A percentile compares a stretch with the other conserved stretches of the same genome.
Conservation (phyloP, 805 yeast genomes). For the Pichia exigua region DNA sequence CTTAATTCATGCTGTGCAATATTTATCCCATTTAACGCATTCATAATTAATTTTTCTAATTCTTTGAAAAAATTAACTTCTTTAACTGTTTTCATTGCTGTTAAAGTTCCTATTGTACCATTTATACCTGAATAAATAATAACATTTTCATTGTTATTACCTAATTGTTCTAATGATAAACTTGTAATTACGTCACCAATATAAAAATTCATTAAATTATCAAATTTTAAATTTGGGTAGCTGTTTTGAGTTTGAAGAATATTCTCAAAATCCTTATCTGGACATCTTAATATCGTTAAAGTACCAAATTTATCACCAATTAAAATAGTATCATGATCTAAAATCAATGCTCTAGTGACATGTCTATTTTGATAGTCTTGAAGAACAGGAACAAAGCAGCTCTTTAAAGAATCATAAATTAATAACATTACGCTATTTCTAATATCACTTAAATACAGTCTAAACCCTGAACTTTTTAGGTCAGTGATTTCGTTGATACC, state of each 20-base stretch:
- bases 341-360: slow-evolving; percentile 46
- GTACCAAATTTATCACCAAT: slow-evolving; percentile 90
- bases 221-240: slow-evolving; percentile 31
- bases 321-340: slow-evolving; percentile 70
- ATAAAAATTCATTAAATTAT: slow-evolving; percentile 48
- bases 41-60: slow-evolving; percentile 42
- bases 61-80: slow-evolving; percentile 54
- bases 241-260: background rate
- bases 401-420: slow-evolving; percentile 39
- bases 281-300: slow-evolving; percentile 57
- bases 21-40: slow-evolving; percentile 29
- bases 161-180: slow-evolving; percentile 45
- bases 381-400: slow-evolving; percentile 53
- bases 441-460: slow-evolving; percentile 67
- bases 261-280: slow-evolving; percentile 20
- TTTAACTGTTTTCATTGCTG: slow-evolving; percentile 55
- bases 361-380: slow-evolving; percentile 67
- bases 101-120: slow-evolving; percentile 70
- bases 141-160: slow-evolving; percentile 57
- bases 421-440: slow-evolving; percentile 55
- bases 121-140: slow-evolving; percentile 68
- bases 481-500: slow-evolving; percentile 39
- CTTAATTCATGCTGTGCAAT: slow-evolving; percentile 30
- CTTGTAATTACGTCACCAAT: slow-evolving; percentile 65
- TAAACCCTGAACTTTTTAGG: slow-evolving; percentile 45